A percentile compares a stretch with the other conserved stretches of the same genome.
phyloP scores from a whole-genome alignment of 495 filamentous ascomycete species.

The Cairneyella variabilis region DNA sequence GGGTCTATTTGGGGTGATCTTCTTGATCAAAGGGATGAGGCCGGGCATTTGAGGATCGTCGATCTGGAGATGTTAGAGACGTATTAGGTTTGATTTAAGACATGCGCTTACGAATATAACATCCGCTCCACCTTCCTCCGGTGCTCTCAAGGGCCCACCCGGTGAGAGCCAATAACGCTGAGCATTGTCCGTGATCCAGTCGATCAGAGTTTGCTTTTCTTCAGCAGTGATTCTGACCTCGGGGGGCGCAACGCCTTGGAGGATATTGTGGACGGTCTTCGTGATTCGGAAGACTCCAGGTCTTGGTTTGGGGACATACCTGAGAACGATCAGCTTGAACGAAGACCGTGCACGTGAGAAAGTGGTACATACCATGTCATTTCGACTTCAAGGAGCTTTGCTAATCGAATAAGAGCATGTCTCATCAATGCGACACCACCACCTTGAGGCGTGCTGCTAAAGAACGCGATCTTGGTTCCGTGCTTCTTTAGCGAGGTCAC shows the following conservation, averaged over 20 bases:
- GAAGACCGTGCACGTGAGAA: background rate
- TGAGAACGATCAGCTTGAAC: constrained; percentile 21
- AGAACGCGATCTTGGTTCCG: constrained; percentile 75
- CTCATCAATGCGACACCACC: constrained; percentile 88
- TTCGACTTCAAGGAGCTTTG: constrained; percentile 63
- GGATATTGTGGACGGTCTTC: constrained; percentile 89
- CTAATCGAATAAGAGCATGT: constrained; percentile 75
- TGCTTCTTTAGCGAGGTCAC: constrained; percentile 61
- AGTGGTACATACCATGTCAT: constrained; percentile 65
- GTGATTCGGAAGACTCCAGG: constrained; percentile 84
- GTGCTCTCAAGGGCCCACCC: constrained; percentile 64
- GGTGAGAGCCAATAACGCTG: constrained; percentile 69
- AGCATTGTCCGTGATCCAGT: constrained; percentile 78
- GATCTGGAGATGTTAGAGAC: constrained; percentile 37
- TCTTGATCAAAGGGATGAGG: constrained; percentile 73
- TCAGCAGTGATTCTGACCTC: constrained; percentile 57
- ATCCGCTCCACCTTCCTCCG: constrained; percentile 71
- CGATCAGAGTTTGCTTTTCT: constrained; percentile 55
- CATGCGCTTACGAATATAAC: constrained; percentile 61
- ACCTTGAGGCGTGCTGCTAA: constrained; percentile 81
- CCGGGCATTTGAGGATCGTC: constrained; percentile 90
- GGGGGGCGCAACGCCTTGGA: constrained; percentile 72
- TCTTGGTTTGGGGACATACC: constrained; percentile 78
- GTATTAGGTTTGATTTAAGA: no score
- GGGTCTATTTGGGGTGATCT: constrained; percentile 66